phyloP scores from a whole-genome alignment of 2,329 filamentous ascomycete genomes.

The Cytospora paraplurivora region DNA sequence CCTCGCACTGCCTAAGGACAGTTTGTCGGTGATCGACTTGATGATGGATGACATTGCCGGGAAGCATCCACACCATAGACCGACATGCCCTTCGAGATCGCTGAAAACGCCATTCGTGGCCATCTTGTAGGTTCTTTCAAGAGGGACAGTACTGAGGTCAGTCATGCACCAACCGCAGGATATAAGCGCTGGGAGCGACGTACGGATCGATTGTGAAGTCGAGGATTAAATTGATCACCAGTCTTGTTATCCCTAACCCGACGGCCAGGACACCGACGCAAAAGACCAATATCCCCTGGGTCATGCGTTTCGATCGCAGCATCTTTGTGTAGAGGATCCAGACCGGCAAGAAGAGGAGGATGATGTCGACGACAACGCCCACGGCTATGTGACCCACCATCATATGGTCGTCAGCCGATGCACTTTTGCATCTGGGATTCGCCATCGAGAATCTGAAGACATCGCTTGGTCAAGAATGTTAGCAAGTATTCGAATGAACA shows the following conservation, averaged over 20 bases:
- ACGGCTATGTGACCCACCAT: conserved; percentile 39
- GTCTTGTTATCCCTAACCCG: not conserved
- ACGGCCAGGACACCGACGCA: conserved; percentile 36
- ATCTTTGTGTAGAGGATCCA: conserved; percentile 43
- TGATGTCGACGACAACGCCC: conserved; percentile 40
- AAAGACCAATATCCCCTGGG: conserved; percentile 42
- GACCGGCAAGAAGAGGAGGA: conserved; percentile 40
- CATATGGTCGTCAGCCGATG: conserved; percentile 34
- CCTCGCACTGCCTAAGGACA: not conserved
- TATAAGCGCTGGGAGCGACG: no score
- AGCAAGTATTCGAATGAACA: no score
- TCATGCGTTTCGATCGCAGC: conserved; percentile 38
- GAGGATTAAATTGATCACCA: no score
- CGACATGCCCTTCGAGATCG: conserved; percentile 45
- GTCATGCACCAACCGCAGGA: no score
- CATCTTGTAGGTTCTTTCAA: conserved; percentile 42
- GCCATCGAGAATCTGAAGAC: no score
- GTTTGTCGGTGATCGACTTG: not conserved
- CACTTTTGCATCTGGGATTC: not conserved
- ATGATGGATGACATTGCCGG: conserved; percentile 33
- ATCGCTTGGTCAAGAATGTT: not conserved
- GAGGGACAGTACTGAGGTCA: no score
- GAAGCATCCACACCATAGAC: conserved; percentile 47
- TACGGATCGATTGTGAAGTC: no score
- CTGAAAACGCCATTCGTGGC: conserved; percentile 43